Evolutionary conservation across 148 eudicot species (phyloP).

Genomic region (Rhododendron ovatum): DNA sequence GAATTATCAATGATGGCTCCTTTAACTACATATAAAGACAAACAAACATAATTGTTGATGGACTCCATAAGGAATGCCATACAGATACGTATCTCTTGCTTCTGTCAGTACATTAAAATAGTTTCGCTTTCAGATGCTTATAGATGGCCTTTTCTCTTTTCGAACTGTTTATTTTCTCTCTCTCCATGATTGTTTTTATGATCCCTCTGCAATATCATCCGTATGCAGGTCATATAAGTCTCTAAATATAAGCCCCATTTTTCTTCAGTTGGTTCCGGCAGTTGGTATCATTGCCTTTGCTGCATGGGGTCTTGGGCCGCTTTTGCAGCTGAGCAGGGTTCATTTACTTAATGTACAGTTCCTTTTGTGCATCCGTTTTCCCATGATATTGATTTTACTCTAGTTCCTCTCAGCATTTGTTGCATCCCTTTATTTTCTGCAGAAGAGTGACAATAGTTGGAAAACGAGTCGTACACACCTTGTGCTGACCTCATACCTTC

Average conservation of each 20-base stretch:
- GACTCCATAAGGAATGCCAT: background rate
- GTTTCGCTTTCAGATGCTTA: background rate
- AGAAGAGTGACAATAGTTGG: constrained; percentile 74
- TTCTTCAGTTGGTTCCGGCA: constrained; percentile 46
- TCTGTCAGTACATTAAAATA: background rate
- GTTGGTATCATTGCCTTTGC: constrained; percentile 48
- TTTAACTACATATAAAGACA: background rate
- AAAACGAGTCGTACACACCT: constrained; percentile 47
- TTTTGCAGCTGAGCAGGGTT: constrained; percentile 33
- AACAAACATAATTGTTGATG: background rate
- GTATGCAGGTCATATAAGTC: constrained; percentile 49
- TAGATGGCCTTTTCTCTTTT: background rate
- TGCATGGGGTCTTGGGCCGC: constrained; percentile 52
- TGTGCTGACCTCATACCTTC: constrained; percentile 59
- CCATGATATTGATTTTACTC: background rate
- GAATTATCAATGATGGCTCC: background rate
- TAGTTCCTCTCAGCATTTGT: background rate
- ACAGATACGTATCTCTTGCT: background rate
- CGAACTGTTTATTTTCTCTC: background rate
- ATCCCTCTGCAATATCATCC: background rate
- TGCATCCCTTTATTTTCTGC: constrained; percentile 23
- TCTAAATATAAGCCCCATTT: constrained; percentile 42
- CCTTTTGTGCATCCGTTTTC: constrained; percentile 22
- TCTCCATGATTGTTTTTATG: background rate
- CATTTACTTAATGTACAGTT: constrained; percentile 37